Evolutionary conservation across 495 filamentous ascomycete genomes (phyloP).

Genomic region (Glutinoglossum americanum): DNA sequence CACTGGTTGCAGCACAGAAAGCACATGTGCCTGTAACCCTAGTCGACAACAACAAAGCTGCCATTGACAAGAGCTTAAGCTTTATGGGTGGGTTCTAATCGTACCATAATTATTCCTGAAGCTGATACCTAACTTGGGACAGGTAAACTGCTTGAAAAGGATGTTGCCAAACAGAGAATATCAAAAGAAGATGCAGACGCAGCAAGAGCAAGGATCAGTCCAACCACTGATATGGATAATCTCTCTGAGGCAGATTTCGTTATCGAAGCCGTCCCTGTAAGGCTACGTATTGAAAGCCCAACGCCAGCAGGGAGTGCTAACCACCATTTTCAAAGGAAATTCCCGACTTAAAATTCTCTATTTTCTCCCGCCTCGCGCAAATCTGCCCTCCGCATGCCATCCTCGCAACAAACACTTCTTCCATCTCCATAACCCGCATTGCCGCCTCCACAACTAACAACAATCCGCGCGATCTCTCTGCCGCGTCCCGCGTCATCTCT

Average conservation of each 20-base stretch:
- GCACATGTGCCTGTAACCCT: constrained; percentile 70
- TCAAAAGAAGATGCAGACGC: constrained; percentile 56
- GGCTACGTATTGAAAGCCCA: not conserved
- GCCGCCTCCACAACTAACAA: constrained; percentile 55
- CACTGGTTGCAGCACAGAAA: constrained; percentile 75
- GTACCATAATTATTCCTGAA: not conserved
- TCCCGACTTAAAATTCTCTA: constrained; percentile 59
- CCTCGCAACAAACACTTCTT: constrained; percentile 92
- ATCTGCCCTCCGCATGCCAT: constrained; percentile 75
- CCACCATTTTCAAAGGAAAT: constrained; percentile 38
- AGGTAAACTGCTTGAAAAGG: constrained; percentile 87
- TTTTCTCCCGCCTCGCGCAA: constrained; percentile 68
- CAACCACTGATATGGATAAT: constrained; percentile 54
- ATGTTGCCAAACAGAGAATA: constrained; percentile 65
- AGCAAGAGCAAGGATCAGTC: constrained; percentile 39
- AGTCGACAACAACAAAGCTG: constrained; percentile 63
- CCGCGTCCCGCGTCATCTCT: constrained; percentile 70
- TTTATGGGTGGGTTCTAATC: constrained; percentile 47
- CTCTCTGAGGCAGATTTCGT: constrained; percentile 84
- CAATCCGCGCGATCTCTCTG: constrained; percentile 56
- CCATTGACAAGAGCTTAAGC: constrained; percentile 75
- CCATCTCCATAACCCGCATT: constrained; percentile 91
- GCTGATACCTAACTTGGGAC: not conserved
- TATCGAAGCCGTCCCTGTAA: constrained; percentile 76
- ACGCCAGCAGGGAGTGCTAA: not conserved